phyloP scores from a whole-genome alignment of 768 basidiomycete species.

The Mycena haematopus region DNA sequence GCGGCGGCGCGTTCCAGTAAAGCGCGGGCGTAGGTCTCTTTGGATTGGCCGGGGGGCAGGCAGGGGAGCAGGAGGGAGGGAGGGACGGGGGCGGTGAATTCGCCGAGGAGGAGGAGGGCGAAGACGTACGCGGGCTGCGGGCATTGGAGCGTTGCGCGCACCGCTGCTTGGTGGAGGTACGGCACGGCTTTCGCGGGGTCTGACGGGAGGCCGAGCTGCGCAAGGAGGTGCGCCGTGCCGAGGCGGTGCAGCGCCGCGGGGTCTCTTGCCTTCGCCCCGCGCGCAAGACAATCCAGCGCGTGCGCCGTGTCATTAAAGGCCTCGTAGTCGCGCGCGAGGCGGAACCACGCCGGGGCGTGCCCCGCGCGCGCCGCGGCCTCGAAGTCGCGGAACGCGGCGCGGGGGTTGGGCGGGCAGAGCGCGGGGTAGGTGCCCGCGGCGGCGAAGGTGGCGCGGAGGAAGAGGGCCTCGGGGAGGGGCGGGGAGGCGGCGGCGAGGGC shows the following conservation, averaged over 20 bases:
- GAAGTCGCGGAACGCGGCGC: slow-evolving; percentile 88
- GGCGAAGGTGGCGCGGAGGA: slow-evolving; percentile 76
- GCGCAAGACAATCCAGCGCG: background rate
- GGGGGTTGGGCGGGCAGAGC: slow-evolving; percentile 67
- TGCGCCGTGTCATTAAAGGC: slow-evolving; percentile 36
- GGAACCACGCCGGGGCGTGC: slow-evolving; percentile 86
- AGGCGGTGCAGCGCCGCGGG: slow-evolving; percentile 52
- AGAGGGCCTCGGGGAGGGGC: slow-evolving; percentile 71
- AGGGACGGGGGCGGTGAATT: background rate
- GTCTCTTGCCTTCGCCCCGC: slow-evolving; percentile 51
- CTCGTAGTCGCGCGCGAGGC: slow-evolving; percentile 91
- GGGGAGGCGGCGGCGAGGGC: slow-evolving; percentile 20
- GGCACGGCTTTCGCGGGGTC: slow-evolving; percentile 51
- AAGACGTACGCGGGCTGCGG: slow-evolving; percentile 91
- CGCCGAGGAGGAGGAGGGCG: slow-evolving; percentile 78
- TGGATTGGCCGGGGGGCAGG: slow-evolving; percentile 56
- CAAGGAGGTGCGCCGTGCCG: slow-evolving; percentile 91
- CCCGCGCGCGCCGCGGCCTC: slow-evolving; percentile 84
- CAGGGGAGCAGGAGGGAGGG: slow-evolving; percentile 48
- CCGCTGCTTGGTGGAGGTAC: slow-evolving; percentile 79
- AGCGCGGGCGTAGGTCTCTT: slow-evolving; percentile 63
- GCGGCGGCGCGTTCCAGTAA: slow-evolving; percentile 87
- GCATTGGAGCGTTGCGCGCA: slow-evolving; percentile 70
- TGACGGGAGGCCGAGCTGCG: slow-evolving; percentile 74
- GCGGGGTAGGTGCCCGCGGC: slow-evolving; percentile 76